These are phyloP conservation scores for Lizonia empirigonia DNA, from an alignment of 2,329 filamentous ascomycete species.

Conservation along the genomic window DNA sequence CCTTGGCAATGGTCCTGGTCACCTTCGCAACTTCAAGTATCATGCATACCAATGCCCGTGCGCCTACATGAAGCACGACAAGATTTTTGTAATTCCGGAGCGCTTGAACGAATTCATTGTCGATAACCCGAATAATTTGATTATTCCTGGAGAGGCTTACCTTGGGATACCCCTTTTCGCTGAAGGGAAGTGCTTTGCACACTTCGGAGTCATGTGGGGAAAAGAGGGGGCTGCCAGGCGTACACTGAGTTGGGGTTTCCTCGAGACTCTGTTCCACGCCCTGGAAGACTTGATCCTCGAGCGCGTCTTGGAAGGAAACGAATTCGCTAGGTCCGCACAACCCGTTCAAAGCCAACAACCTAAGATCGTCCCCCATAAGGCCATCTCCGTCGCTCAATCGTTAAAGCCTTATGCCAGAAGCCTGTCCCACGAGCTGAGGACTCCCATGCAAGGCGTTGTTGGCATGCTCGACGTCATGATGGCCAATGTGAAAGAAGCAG, in stretches of 20 bases:
- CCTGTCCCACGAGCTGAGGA: conserved; percentile 72
- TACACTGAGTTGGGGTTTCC: conserved; percentile 66
- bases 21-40: conserved; percentile 67
- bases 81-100: conserved; percentile 71
- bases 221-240: conserved; percentile 62
- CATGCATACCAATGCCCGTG: conserved; percentile 69
- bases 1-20: conserved; percentile 53
- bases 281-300: conserved; percentile 70
- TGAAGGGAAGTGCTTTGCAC: conserved; percentile 69
- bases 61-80: conserved; percentile 73
- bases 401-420: conserved; percentile 74
- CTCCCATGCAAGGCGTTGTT: conserved; percentile 77
- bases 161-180: conserved; percentile 69
- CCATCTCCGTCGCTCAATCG: conserved; percentile 65
- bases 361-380: conserved; percentile 60
- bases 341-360: conserved; percentile 34
- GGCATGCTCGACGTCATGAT: conserved; percentile 80
- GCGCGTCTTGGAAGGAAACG: conserved; percentile 60
- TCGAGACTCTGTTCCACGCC: conserved; percentile 71
- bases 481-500: conserved; percentile 70
- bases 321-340: conserved; percentile 46
- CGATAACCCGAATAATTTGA: conserved; percentile 65
- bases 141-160: conserved; percentile 68
- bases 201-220: conserved; percentile 76
- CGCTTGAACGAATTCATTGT: conserved; percentile 63